These are phyloP conservation scores for Macrocystidia cucumis DNA, from an alignment of 1,284 basidiomycete species.

Conservation along the genomic window DNA sequence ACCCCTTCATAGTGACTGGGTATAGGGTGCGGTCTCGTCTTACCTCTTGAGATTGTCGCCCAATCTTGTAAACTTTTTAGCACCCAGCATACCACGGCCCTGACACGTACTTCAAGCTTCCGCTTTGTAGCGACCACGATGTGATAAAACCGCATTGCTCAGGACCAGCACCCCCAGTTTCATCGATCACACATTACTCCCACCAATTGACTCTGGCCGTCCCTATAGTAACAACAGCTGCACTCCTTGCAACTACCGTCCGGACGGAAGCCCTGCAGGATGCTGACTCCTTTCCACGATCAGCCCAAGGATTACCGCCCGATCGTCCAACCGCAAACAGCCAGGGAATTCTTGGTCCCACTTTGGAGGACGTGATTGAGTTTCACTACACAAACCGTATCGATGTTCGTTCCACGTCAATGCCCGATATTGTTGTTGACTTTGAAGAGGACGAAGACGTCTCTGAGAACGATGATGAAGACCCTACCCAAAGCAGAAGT, in stretches of 20 bases:
- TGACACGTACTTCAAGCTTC: constrained; percentile 29
- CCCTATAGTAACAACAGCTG: constrained; percentile 30
- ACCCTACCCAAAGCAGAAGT: constrained; percentile 11
- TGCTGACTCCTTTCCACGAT: constrained; percentile 15
- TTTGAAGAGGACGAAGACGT: constrained; percentile 10
- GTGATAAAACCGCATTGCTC: constrained; percentile 15
- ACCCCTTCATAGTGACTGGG: constrained; percentile 20
- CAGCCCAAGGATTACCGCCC: constrained; percentile 18
- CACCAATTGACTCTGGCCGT: constrained; percentile 27
- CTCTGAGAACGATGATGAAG: constrained; percentile 1
- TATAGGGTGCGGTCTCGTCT: constrained; percentile 23
- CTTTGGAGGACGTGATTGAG: constrained; percentile 28
- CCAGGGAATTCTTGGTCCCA: constrained; percentile 18
- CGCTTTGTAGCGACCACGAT: constrained; percentile 20
- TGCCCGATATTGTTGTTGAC: constrained; percentile 5
- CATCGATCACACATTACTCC: constrained; percentile 30
- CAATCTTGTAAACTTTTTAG: constrained; percentile 16
- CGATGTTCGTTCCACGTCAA: constrained; percentile 13
- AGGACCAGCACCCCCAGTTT: constrained; percentile 19
- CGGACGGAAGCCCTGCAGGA: constrained; percentile 28
- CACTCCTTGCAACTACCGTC: constrained; percentile 26
- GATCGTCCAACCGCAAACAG: constrained; percentile 25
- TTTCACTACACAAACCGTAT: constrained; percentile 30
- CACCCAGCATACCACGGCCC: constrained; percentile 31
- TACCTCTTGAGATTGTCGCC: background rate